Conservation (phyloP, 768 basidiomycete species). For the Leccinum subtestaceum region DNA sequence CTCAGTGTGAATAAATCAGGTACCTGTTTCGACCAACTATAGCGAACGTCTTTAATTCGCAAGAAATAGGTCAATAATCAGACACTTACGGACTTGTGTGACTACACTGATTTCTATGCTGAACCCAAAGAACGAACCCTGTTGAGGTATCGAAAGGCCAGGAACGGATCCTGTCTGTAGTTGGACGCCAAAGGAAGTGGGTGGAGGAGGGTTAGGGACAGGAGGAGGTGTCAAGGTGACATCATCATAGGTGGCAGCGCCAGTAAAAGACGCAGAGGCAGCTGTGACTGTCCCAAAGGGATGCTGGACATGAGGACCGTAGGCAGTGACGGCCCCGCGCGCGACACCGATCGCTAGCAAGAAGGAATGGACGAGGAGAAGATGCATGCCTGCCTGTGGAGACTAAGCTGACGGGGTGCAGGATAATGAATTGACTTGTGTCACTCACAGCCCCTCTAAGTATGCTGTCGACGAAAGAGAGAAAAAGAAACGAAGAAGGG, state of each 20-base stretch:
- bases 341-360: conserved; percentile 10
- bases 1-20: too few species aligned
- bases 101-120: conserved; percentile 75
- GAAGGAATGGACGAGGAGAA: conserved; percentile 26
- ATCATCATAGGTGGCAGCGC: conserved; percentile 51
- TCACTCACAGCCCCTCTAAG: conserved; percentile 17
- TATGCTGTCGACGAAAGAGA: not conserved
- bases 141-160: conserved; percentile 40
- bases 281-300: conserved; percentile 28
- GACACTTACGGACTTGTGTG: conserved; percentile 35
- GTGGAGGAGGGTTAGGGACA: conserved; percentile 43
- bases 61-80: not conserved
- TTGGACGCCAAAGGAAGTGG: conserved; percentile 42
- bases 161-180: conserved; percentile 32
- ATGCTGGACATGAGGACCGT: conserved; percentile 26
- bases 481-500: not conserved
- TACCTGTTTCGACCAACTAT: conserved; percentile 23
- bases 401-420: not conserved
- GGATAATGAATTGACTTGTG: not conserved
- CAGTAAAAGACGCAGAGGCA: conserved; percentile 41
- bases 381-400: conserved; percentile 15
- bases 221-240: conserved; percentile 49
- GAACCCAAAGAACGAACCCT: conserved; percentile 69
- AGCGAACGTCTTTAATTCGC: not conserved
- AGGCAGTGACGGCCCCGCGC: conserved; percentile 14